Evolutionary conservation across 768 basidiomycete genomes (phyloP).

Genomic region (Tephrocybe sp.): DNA sequence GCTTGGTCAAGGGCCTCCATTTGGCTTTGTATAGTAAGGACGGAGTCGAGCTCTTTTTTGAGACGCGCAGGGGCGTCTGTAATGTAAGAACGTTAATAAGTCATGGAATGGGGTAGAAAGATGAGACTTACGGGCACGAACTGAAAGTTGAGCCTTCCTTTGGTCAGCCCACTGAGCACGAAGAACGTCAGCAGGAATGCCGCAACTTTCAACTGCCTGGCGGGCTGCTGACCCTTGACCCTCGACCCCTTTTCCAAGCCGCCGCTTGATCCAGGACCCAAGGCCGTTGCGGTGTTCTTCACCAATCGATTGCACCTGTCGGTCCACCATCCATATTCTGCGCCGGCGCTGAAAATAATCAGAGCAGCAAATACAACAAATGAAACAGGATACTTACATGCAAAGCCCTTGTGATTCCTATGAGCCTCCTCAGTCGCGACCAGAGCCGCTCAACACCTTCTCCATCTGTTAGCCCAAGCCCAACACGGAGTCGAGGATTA

Average conservation of each 20-base stretch:
- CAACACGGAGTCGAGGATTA: constrained; percentile 25
- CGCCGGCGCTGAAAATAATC: background rate
- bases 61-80: background rate
- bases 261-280: too few species aligned
- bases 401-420: constrained; percentile 29
- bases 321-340: background rate
- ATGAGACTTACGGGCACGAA: background rate
- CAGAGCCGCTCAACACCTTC: constrained; percentile 34
- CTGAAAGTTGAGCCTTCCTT: background rate
- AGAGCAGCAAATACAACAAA: background rate
- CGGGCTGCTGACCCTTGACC: background rate
- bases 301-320: too few species aligned
- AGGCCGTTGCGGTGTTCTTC: too few species aligned
- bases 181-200: background rate
- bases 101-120: too few species aligned
- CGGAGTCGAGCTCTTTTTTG: background rate
- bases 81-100: too few species aligned
- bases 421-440: constrained; percentile 31
- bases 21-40: background rate
- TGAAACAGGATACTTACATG: constrained; percentile 26
- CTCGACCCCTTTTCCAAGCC: too few species aligned
- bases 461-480: constrained; percentile 21
- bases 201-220: background rate
- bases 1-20: constrained; percentile 17
- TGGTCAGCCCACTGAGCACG: background rate